Base-by-base conservation (phyloP, 495 filamentous ascomycete genomes). In the Penicillium simplicissimum region DNA sequence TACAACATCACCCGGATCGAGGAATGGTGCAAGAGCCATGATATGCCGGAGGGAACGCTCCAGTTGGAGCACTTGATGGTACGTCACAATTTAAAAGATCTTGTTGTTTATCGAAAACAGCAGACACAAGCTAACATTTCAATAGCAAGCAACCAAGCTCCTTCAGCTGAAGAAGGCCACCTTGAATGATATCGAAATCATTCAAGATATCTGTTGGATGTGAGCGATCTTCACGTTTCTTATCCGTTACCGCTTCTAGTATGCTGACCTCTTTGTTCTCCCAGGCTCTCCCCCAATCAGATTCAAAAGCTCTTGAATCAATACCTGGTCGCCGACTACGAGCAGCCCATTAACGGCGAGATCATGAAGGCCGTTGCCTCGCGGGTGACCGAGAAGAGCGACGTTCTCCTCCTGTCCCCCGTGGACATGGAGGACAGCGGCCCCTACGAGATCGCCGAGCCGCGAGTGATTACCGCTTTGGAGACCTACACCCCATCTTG, bases 181-280 rank as follows among this genome's bases (percentile, higher is more conserved):
- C 5, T 74, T 99, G 69, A 97, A 97, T 75, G 96, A 99, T 73
- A 99, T 99, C 69, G 96, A 98, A 76, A 99, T 99, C 66, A 99
- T 99, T 61, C 96, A 99, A 81, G 96, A 99, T 72, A 99, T 99
- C 62, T 99, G 96, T 82, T 99, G 96, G 96, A 98, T 98, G 95
- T 94, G 77, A 84, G 88, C 36, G 8, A 21, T 23, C 0, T 42
- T 17, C 19, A 3, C 8, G 2, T 38, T 31, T 17, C 31, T 40
- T 7, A 8, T 28, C 25, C 8, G 21, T 4, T 31, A 8, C 17
- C 19, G 33, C 7, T n/a, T 33, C 2, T 14, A 21, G 10, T 42
- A 10, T 57, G n/a, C 48, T 71, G 33, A 70, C 31, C 21, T 55
- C 38, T 33, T 10, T 55, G 34, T 55, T 23, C 58, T 9, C n/a